Evolutionary conservation across 2,329 filamentous ascomycete genomes (phyloP).

Genomic region (Penicillium palitans): DNA sequence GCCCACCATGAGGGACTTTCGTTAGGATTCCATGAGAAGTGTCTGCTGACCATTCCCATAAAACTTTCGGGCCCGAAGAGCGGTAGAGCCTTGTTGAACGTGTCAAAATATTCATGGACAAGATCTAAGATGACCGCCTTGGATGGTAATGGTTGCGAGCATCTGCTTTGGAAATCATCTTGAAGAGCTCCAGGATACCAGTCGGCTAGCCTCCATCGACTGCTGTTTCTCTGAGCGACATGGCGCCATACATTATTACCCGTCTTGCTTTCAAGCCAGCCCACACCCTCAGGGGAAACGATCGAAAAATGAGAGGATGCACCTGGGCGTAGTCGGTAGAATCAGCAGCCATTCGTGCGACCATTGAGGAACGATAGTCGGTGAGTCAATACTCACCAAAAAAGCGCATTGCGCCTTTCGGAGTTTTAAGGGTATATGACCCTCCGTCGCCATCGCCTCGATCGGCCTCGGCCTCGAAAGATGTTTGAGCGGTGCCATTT

Average conservation of each 20-base stretch:
- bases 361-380: background rate
- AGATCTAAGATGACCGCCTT: constrained; percentile 12
- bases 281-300: background rate
- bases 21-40: constrained; percentile 24
- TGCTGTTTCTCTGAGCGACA: constrained; percentile 4
- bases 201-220: constrained; percentile 15
- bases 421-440: constrained; percentile 17
- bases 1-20: constrained; percentile 23
- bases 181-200: constrained; percentile 20
- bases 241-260: constrained; percentile 2
- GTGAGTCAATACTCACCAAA: constrained; percentile 15
- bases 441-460: constrained; percentile 6
- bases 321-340: constrained; percentile 7
- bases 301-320: constrained; percentile 21
- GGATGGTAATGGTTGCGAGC: constrained; percentile 12
- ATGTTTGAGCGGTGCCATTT: background rate
- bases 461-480: constrained; percentile 4
- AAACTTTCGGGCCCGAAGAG: constrained; percentile 14
- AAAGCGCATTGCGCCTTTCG: constrained; percentile 21
- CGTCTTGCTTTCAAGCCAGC: constrained; percentile 2
- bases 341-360: constrained; percentile 1
- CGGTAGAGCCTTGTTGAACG: constrained; percentile 18
- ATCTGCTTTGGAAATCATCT: constrained; percentile 13
- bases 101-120: constrained; percentile 12
- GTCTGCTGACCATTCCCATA: constrained; percentile 12